Base-by-base conservation (phyloP, 768 basidiomycete species). In the Steccherinum ochraceum region DNA sequence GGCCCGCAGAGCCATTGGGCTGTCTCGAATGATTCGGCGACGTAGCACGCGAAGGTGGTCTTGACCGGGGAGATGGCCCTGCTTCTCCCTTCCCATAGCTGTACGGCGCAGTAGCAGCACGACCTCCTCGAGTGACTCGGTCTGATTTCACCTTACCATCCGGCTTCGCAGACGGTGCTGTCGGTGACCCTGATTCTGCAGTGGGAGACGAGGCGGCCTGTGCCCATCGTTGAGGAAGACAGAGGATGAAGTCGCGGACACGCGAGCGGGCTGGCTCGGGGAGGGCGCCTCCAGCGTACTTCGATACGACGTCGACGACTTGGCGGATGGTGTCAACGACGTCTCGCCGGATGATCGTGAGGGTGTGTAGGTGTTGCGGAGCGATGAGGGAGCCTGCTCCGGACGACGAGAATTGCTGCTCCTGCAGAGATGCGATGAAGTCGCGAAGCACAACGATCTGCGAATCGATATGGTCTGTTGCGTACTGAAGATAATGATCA, bases 321-420 rank as follows among this genome's bases (percentile, higher is more conserved):
- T 92, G 86, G 27, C 89, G 81, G 50, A 95, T 83, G 24, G 93
- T 95, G 41, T 85, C 78, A n/a, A 94, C 86, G 27, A 95, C 80
- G 61, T 94, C 90, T 24, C 77, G 74, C 41, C 90, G 85, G 41
- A 91, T 83, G 42, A 81, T 75, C 0, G 79, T 73, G 21, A 95
- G 74, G n/a, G 84, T 86, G 30, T 75, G 83, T 66, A 81, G 72
- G 56, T 78, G 87, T 23, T 67, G 63, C 20, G 51, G 52, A 30
- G 67, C 67, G 46, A 68, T 27, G 64, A 71, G 52, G 49, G 64
- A 52, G 64, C 64, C 20, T 51, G 68, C 24, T 60, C 50, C 24
- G 55, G 59, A 52, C 18, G 64, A 59, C 4, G 70, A 66, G 2
- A 76, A 71, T 30, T 48, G 24, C 30, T 35, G 30, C 30, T 35